These are phyloP conservation scores for Colletotrichum camelliae DNA, from an alignment of 2,329 filamentous ascomycete genomes.

Conservation along the genomic window DNA sequence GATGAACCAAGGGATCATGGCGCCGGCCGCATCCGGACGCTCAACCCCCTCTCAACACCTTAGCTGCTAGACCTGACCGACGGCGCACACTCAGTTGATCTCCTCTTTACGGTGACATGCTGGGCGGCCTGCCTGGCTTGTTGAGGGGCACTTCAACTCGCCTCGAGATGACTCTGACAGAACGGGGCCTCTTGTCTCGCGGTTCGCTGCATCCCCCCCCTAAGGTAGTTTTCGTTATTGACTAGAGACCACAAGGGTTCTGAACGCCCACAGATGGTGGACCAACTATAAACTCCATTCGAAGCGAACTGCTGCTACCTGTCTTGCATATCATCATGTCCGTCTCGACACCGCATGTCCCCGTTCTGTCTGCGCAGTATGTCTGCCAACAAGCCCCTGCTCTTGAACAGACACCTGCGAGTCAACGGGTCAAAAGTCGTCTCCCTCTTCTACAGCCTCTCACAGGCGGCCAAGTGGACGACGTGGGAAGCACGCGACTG, in stretches of 20 bases:
- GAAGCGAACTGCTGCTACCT: not conserved
- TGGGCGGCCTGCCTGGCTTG: not conserved
- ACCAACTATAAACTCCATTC: not conserved
- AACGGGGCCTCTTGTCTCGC: not conserved
- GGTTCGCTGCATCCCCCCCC: not conserved
- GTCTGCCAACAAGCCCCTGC: not conserved
- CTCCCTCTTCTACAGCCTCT: conserved; percentile 27
- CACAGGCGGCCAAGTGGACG: conserved; percentile 33
- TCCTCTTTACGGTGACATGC: not conserved
- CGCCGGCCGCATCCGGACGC: not conserved
- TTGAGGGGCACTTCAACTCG: not conserved
- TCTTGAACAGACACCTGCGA: not conserved
- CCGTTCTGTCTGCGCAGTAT: not conserved
- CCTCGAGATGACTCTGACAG: not conserved
- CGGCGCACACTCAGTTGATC: not conserved
- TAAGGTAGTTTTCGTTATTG: not conserved
- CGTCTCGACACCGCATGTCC: not conserved
- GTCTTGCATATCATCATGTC: not conserved
- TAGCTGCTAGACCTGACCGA: not conserved
- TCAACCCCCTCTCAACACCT: not conserved
- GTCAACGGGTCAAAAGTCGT: not conserved
- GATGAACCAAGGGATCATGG: not conserved
- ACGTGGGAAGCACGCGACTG: conserved; percentile 23
- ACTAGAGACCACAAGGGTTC: not conserved
- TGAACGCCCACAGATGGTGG: not conserved